Percentiles rank a stretch among this genome's conserved stretches.
Evolutionary conservation across 495 filamentous ascomycete genomes (phyloP).

Genomic region (Penicillium manginii): DNA sequence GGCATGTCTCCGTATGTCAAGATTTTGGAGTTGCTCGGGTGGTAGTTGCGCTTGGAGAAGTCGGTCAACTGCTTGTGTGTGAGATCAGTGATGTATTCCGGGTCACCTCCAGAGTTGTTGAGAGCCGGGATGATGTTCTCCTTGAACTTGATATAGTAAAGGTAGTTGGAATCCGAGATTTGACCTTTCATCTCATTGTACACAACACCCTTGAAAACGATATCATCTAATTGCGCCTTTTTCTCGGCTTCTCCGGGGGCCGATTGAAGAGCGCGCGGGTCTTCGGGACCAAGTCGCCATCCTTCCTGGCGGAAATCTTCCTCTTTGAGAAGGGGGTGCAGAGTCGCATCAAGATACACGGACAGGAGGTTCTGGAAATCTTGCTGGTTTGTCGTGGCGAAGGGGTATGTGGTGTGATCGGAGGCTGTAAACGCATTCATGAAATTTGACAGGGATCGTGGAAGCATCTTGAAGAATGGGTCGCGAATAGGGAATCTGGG

Average conservation of each 20-base stretch:
- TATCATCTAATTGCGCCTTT: constrained; percentile 42
- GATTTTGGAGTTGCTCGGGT: constrained; percentile 94
- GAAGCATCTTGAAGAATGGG: constrained; percentile 99
- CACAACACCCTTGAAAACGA: constrained; percentile 97
- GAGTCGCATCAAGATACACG: constrained; percentile 93
- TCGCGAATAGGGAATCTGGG: constrained; percentile 90
- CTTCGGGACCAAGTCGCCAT: constrained; percentile 92
- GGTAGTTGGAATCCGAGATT: constrained; percentile 95
- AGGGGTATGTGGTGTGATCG: constrained; percentile 97
- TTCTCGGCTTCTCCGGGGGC: constrained; percentile 42
- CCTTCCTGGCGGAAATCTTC: constrained; percentile 97
- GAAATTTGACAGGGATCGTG: constrained; percentile 94
- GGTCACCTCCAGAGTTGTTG: constrained; percentile 95
- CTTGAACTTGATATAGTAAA: constrained; percentile 92
- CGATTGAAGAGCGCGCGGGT: constrained; percentile 61
- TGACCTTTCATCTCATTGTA: constrained; percentile 99
- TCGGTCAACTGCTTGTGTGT: constrained; percentile 82
- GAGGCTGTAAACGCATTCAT: constrained; percentile 98
- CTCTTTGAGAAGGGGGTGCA: constrained; percentile 83
- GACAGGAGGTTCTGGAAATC: constrained; percentile 96
- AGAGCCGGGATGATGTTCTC: constrained; percentile 92
- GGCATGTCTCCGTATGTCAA: constrained; percentile 96
- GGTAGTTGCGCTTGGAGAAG: constrained; percentile 90
- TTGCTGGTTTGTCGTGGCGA: constrained; percentile 94
- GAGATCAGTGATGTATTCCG: constrained; percentile 91